Conservation (phyloP, 129 eudicot genomes). For the Pittosporum tobira region DNA sequence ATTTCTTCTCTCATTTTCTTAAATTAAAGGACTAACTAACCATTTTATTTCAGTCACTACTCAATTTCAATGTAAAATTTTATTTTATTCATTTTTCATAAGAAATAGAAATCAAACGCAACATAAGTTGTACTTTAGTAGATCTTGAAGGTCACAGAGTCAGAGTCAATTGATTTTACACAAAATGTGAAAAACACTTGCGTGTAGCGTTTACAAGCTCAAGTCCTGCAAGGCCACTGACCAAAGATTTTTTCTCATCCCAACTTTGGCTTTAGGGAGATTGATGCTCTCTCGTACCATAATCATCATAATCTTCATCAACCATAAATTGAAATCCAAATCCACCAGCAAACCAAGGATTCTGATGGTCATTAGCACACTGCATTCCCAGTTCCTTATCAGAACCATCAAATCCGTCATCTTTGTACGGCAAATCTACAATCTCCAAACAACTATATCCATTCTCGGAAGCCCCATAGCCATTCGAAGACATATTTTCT, state of each 20-base stretch:
- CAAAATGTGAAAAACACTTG: too few relatives aligned
- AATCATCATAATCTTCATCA: slow-evolving; percentile 1
- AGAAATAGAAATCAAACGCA: too few relatives aligned
- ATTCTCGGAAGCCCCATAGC: not conserved
- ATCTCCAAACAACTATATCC: not conserved
- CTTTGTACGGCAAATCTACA: not conserved
- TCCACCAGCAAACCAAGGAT: not conserved
- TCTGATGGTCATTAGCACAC: not conserved
- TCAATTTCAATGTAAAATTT: too few relatives aligned
- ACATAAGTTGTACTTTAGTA: too few relatives aligned
- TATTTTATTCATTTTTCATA: too few relatives aligned
- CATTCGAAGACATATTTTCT: not conserved
- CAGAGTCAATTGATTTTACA: too few relatives aligned
- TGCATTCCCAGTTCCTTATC: not conserved
- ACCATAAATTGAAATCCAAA: not conserved
- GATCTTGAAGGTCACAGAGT: too few relatives aligned
- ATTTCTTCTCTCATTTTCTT: too few relatives aligned
- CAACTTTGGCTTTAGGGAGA: not conserved
- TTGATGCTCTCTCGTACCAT: not conserved
- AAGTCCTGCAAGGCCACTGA: slow-evolving; percentile 12
- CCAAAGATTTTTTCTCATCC: slow-evolving; percentile 17
- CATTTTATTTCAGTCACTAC: too few relatives aligned
- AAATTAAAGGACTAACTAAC: too few relatives aligned
- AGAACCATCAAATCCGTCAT: not conserved
- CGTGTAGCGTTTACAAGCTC: not conserved